Conservation (phyloP, 2,329 filamentous ascomycete genomes). For the Talaromyces islandicus region DNA sequence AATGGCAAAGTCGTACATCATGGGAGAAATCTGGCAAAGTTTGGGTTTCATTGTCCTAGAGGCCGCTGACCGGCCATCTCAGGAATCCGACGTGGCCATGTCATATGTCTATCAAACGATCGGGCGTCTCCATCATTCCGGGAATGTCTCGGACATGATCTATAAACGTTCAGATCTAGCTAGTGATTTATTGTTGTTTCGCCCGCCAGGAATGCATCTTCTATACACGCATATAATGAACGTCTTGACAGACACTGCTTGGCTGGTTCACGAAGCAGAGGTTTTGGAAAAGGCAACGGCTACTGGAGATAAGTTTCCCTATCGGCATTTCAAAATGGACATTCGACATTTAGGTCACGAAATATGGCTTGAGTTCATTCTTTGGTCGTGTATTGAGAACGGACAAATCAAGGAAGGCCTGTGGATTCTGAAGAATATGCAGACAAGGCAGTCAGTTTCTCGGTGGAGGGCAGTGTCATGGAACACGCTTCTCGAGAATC, state of each 20-base stretch:
- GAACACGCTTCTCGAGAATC: slow-evolving; percentile 23
- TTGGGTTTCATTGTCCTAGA: slow-evolving; percentile 36
- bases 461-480: slow-evolving; percentile 40
- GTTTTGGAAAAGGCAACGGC: slow-evolving; percentile 30
- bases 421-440: slow-evolving; percentile 33
- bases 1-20: slow-evolving; percentile 18
- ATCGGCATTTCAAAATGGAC: slow-evolving; percentile 33
- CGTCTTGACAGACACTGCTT: slow-evolving; percentile 42
- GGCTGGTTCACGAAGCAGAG: slow-evolving; percentile 35
- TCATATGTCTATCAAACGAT: slow-evolving; percentile 39
- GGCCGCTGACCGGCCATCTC: slow-evolving; percentile 29
- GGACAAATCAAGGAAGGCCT: slow-evolving; percentile 37
- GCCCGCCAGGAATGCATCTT: slow-evolving; percentile 40
- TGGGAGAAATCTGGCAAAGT: slow-evolving; percentile 34
- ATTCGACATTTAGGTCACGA: slow-evolving; percentile 41
- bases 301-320: slow-evolving; percentile 32
- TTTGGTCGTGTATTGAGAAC: slow-evolving; percentile 47
- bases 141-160: slow-evolving; percentile 36
- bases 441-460: slow-evolving; percentile 16
- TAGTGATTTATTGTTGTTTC: slow-evolving; percentile 24
- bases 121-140: slow-evolving; percentile 41
- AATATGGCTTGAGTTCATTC: slow-evolving; percentile 45
- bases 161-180: slow-evolving; percentile 33
- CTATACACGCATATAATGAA: slow-evolving; percentile 42
- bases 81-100: slow-evolving; percentile 36